Percentiles rank a stretch among this genome's conserved stretches.
phyloP scores from a whole-genome alignment of 139 green algal genomes.

The Pleodorina starrii region DNA sequence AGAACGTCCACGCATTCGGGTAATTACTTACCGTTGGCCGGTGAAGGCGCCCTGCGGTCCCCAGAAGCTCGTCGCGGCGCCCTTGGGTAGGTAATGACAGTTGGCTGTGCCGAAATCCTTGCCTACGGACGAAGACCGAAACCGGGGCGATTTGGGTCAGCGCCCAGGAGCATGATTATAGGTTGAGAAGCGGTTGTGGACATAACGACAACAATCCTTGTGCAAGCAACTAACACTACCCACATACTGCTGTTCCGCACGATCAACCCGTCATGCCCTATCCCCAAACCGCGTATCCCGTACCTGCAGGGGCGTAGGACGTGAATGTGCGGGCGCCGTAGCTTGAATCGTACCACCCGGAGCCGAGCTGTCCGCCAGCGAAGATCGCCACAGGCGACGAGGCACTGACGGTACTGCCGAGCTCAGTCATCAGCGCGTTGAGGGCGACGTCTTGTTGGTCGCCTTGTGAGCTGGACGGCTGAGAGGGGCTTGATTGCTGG shows the following conservation, averaged over 20 bases:
- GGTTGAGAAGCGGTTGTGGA: too few relatives aligned
- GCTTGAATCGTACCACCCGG: neutral
- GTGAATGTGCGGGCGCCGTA: neutral
- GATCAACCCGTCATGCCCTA: too few relatives aligned
- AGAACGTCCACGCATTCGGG: too few relatives aligned
- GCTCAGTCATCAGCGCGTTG: neutral
- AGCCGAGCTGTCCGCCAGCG: neutral
- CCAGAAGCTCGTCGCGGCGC: neutral
- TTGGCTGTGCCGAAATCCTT: neutral
- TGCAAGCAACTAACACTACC: too few relatives aligned
- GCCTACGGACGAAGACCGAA: neutral
- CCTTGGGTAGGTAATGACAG: conserved; percentile 1
- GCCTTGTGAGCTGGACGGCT: neutral
- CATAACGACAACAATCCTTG: too few relatives aligned
- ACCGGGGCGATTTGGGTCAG: too few relatives aligned
- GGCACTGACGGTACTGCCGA: neutral
- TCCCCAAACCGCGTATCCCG: too few relatives aligned
- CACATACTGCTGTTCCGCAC: too few relatives aligned
- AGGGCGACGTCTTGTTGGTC: too few relatives aligned
- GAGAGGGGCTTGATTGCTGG: too few relatives aligned
- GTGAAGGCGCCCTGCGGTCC: neutral
- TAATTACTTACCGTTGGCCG: neutral
- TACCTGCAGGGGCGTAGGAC: neutral
- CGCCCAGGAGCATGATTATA: too few relatives aligned
- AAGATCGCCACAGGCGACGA: neutral